phyloP scores from a whole-genome alignment of 441 rosid genomes.

The Geranium incanum region DNA sequence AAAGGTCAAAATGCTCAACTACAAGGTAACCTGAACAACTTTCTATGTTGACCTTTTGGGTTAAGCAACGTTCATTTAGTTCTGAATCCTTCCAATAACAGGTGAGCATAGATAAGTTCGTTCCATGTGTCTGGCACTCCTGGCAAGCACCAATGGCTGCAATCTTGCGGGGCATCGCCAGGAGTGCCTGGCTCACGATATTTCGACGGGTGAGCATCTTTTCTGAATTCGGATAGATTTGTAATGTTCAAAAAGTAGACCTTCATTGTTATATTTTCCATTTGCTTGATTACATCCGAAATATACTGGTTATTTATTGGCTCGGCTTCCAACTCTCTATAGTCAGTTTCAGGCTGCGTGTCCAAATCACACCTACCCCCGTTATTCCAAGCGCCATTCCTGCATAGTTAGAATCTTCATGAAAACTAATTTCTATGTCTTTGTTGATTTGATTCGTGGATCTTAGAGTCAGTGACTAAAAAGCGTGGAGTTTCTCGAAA shows the following conservation, averaged over 20 bases:
- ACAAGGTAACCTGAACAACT: background rate
- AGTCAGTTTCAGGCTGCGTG: constrained; percentile 47
- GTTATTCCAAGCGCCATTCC: constrained; percentile 69
- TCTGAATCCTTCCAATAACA: constrained; percentile 48
- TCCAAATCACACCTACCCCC: constrained; percentile 41
- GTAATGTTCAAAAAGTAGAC: constrained; percentile 63
- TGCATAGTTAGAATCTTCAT: constrained; percentile 23
- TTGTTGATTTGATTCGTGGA: constrained; percentile 4
- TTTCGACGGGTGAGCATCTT: constrained; percentile 61
- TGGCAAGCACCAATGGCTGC: constrained; percentile 87
- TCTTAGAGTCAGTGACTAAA: background rate
- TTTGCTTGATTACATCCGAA: constrained; percentile 35
- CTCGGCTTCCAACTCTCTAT: constrained; percentile 37
- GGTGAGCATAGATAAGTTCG: constrained; percentile 59
- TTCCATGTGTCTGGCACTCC: constrained; percentile 75
- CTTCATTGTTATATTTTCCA: constrained; percentile 35
- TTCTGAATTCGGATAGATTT: constrained; percentile 53
- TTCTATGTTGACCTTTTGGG: background rate
- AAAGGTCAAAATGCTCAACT: background rate
- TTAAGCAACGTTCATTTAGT: constrained; percentile 18
- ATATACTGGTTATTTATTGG: constrained; percentile 43
- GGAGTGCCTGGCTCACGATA: constrained; percentile 52
- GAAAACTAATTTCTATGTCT: background rate
- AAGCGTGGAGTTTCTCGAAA: background rate
- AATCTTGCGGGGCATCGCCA: constrained; percentile 57